A percentile compares a stretch with the other conserved stretches of the same genome.
Evolutionary conservation across 148 eudicot species (phyloP).

Genomic region (Vaccinium myrtillus): DNA sequence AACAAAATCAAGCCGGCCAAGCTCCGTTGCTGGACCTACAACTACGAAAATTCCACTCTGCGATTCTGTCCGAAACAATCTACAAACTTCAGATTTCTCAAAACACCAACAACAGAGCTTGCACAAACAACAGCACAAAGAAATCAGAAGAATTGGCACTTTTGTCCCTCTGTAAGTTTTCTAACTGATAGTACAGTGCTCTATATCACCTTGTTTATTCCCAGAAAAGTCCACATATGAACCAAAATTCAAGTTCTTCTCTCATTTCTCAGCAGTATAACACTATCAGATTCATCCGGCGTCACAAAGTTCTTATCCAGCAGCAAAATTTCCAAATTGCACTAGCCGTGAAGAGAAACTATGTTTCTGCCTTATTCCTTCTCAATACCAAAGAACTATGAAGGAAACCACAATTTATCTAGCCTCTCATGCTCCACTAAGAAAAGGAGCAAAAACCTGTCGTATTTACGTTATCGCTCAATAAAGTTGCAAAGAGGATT

Average conservation of each 20-base stretch:
- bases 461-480: conserved; percentile 4
- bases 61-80: background rate
- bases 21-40: background rate
- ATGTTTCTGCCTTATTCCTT: background rate
- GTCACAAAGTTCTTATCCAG: background rate
- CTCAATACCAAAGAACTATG: background rate
- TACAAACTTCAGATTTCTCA: background rate
- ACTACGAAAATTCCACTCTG: background rate
- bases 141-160: background rate
- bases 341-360: background rate
- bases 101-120: background rate
- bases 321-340: background rate
- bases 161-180: background rate
- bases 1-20: background rate
- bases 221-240: background rate
- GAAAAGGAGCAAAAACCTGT: conserved; percentile 20
- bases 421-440: conserved; percentile 3
- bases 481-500: background rate
- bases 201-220: background rate
- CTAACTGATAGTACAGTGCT: background rate
- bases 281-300: background rate
- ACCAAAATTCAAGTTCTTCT: background rate
- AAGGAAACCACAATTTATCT: background rate
- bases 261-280: background rate
- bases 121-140: background rate